Evolutionary conservation across 1,139 yeast species (phyloP), one percentile per base, ranked within the genome.

Genomic region (Pichia sp.): DNA sequence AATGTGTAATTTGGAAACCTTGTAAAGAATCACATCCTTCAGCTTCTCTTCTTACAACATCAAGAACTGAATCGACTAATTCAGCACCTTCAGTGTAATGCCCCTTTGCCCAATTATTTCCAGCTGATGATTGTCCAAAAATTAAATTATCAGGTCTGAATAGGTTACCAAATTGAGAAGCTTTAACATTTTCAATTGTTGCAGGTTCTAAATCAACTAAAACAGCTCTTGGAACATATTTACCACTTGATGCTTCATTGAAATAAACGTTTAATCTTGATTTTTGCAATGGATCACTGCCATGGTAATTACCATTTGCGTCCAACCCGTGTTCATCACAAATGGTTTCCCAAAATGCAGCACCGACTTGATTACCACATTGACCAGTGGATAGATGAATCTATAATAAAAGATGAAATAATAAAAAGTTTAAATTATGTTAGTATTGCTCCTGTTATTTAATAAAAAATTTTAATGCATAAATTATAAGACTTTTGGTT

Each of bases 311-410:
- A 53, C 98, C 98, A 54, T 80, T 74, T 58, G 76, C 75, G 63
- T 87, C 97, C 61, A 92, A 78, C 39, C 97, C 97, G 63, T 92
- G 98, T 69, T 92, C 98, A 54, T 87, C 94, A 71, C 95, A 84
- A 62, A 92, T 92, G 45, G 97, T 87, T 71, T 90, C 95, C 97
- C 97, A 87, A 65, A 87, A 87, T 49, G 96, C 96, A 56, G 96
- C 95, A 69, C 97, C 96, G 60, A 92, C 89, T 73, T 92, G 98
- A 80, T 92, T 92, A 81, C 98, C 98, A 81, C 98, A 92, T 74
- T 90, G 97, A 69, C 97, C 97, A 48, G 97, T 84, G 52, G 97
- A 90, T 68, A 90, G 78, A 70, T 90, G 97, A 68, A 90, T 87
- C 92, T 83, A 42, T 27, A 35, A 35, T 26, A 35, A 40, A 33